Evolutionary conservation across 1,139 yeast species (phyloP), one percentile per base, ranked within the genome.

Genomic region (Yamadazyma jaroonii): DNA sequence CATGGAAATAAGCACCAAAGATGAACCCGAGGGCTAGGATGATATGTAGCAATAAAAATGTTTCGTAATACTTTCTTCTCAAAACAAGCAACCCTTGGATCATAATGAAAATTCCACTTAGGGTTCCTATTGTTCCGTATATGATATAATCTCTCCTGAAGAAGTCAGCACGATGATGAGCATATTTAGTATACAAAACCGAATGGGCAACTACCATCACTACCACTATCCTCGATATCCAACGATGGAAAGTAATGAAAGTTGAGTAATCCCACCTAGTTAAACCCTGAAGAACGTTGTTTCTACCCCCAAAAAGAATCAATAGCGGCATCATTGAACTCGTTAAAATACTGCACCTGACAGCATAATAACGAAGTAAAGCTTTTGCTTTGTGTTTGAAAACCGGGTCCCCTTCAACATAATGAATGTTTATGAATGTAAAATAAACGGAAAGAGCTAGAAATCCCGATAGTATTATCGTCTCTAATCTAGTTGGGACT

Each of bases 401-500:
- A 3, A 66, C 36, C 1, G 68, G 66, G 41, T 65, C 70, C 1
- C 52, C 54, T 11, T 53, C 56, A 25, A 47, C 42, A 31, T 54
- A 57, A 21, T 48, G 47, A 29, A 64, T 59, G 3, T 54, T 41
- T 17, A 43, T 32, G 7, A 44, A 36, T 6, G 64, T 45, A 32
- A 77, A 62, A 13, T 77, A 61, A 9, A 72, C 40, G 31, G 71
- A 64, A 41, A 81, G 56, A 2, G 68, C 52, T 9, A 74, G 48
- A 56, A 78, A 81, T 8, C 74, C 61, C 9, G 60, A 44, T 13
- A 82, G 59, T 31, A 77, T 61, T 6, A 77, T 43, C 0, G 80
- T 54, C 56, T 84, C 94, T 43, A 75, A 61, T 41, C 94, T 68
- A 0, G 89, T 77, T 0, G 95, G 95, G 9, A 81, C 56, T 28